Base-by-base conservation (phyloP, 805 yeast species). In the Saccharomycopsis sp. region DNA sequence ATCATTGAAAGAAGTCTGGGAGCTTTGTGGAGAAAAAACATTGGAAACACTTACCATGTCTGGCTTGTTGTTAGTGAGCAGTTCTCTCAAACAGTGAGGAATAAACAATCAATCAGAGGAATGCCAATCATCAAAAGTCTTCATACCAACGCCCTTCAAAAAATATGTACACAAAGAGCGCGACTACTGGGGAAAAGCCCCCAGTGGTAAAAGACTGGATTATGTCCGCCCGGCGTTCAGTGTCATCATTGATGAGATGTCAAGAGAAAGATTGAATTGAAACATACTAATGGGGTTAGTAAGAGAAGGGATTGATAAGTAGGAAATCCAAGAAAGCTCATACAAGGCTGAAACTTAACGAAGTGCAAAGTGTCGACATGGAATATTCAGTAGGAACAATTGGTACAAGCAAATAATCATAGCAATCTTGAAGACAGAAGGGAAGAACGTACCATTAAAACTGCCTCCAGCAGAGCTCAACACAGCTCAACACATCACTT, bases 331-430 rank as follows among this genome's bases (percentile, higher is more conserved):
- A n/a, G n/a, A n/a, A n/a, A n/a, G 35, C 45, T 45, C 48, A 45
- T 45, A 45, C 48, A 45, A 45, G 48, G 48, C 48, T 45, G 48
- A 45, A 45, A 45, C 48, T 45, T 45, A 45, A 45, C 48, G 48
- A 45, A 13, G 33, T 37, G 45, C 45, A 25, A 45, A 27, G 38
- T 45, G 48, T 45, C 48, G 40, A 45, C 48, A 45, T 30, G 30
- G 35, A 30, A 17, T 27, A 45, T 45, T 45, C 48, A 38, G 48
- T 41, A 45, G 48, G 45, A 45, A 45, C 48, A 45, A 45, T 45
- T 45, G 48, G 48, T 38, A 22, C 26, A 19, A 29, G 48, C 48
- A 45, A 45, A 40, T 45, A 45, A 45, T 45, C 48, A 45, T 27
- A 8, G 45, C 38, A 36, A 30, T 32, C 7, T 8, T 7, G 33